Percentiles rank a stretch among this genome's conserved stretches.
Evolutionary conservation across 768 basidiomycete species (phyloP).

Genomic region (Pleurotus sapidus): DNA sequence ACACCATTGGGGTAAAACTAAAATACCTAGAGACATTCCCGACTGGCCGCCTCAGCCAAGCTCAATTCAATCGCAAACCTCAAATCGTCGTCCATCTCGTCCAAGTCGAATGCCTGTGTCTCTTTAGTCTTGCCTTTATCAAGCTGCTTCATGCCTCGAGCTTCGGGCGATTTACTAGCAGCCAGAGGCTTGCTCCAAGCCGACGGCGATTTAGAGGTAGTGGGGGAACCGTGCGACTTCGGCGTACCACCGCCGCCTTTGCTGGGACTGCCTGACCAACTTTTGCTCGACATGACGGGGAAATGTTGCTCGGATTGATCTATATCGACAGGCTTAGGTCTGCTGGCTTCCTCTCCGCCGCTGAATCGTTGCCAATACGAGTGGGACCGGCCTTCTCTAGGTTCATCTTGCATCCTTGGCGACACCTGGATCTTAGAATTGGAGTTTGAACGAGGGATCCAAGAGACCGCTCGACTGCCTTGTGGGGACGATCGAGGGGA

Average conservation of each 20-base stretch:
- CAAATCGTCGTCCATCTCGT: constrained; percentile 62
- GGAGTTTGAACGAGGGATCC: constrained; percentile 28
- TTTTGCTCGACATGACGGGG: constrained; percentile 5
- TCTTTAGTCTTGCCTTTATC: constrained; percentile 9
- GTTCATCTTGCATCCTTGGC: constrained; percentile 45
- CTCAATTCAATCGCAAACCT: constrained; percentile 67
- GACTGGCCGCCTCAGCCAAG: constrained; percentile 59
- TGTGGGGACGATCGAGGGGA: constrained; percentile 16
- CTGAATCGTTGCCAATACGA: constrained; percentile 13
- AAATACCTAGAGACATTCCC: constrained; percentile 3
- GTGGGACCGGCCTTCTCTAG: constrained; percentile 53
- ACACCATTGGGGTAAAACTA: too few species aligned
- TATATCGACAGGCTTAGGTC: constrained; percentile 19
- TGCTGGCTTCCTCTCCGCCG: constrained; percentile 29
- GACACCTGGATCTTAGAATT: constrained; percentile 58
- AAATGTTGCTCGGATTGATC: constrained; percentile 6
- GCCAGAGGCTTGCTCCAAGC: constrained; percentile 39
- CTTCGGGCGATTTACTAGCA: constrained; percentile 8
- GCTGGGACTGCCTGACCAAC: constrained; percentile 16
- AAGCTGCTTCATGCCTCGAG: constrained; percentile 4
- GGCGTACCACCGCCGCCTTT: constrained; percentile 8
- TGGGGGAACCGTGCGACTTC: constrained; percentile 15
- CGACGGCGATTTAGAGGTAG: constrained; percentile 19
- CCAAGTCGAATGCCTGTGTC: constrained; percentile 11
- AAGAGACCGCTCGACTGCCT: constrained; percentile 13